Evolutionary conservation across 31 red algal species (phyloP).

Genomic region (Pterothamnion heteromorphum): DNA sequence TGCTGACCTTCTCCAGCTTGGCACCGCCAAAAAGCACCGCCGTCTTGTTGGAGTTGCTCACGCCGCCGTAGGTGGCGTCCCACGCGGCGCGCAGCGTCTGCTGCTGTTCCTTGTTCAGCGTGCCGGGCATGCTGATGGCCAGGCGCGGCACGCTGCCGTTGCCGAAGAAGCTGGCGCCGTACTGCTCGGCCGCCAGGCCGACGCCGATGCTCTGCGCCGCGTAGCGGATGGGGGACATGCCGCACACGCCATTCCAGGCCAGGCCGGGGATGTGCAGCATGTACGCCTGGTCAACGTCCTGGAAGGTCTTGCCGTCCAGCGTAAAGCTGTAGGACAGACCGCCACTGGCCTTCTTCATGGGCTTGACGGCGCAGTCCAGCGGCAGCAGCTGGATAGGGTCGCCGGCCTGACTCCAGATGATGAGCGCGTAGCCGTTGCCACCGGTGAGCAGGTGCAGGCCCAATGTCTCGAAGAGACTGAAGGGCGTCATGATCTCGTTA

Average conservation of each 20-base stretch:
- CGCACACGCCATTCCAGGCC: background rate
- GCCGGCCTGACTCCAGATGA: background rate
- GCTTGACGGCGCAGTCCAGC: too few relatives aligned
- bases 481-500: background rate
- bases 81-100: background rate
- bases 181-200: background rate
- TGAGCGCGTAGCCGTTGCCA: background rate
- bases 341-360: too few relatives aligned
- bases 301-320: too few relatives aligned
- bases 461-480: background rate
- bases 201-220: background rate
- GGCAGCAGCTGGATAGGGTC: background rate
- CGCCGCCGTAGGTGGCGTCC: background rate
- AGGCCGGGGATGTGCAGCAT: too few relatives aligned
- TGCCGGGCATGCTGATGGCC: background rate
- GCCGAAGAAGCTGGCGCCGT: conserved; percentile 8
- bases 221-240: background rate
- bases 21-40: background rate
- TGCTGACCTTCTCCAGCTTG: background rate
- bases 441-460: background rate
- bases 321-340: too few relatives aligned
- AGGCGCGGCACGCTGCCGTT: background rate
- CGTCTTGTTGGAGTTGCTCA: background rate
- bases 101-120: background rate
- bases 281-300: too few relatives aligned